These are phyloP conservation scores for Fusarium sublunatum DNA, from an alignment of 2,329 filamentous ascomycete genomes.

Conservation along the genomic window DNA sequence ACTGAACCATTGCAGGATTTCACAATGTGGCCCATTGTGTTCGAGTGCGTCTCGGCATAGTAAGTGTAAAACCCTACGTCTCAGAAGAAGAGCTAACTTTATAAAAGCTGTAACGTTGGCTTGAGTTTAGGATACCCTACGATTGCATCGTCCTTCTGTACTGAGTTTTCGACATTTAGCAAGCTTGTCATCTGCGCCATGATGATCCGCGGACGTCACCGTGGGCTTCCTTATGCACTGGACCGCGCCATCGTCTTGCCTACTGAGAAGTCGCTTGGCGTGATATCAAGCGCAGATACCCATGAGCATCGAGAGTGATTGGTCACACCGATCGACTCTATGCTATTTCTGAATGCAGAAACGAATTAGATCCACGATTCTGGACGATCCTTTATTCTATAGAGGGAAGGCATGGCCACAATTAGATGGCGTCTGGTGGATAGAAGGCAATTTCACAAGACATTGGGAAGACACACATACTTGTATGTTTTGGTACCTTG, in stretches of 20 bases:
- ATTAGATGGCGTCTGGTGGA: conserved; percentile 12
- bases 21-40: conserved; percentile 49
- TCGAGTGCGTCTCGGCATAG: conserved; percentile 52
- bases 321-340: neutral
- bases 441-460: conserved; percentile 9
- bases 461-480: neutral
- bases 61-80: conserved; percentile 23
- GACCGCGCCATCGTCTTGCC: conserved; percentile 52
- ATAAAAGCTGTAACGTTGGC: conserved; percentile 50
- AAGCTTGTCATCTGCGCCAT: conserved; percentile 54
- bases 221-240: conserved; percentile 50
- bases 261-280: conserved; percentile 36
- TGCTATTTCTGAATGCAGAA: neutral
- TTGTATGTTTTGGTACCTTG: too few relatives aligned
- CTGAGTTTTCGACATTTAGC: conserved; percentile 48
- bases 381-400: conserved; percentile 3
- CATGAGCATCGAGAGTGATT: conserved; percentile 32
- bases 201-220: conserved; percentile 54
- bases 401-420: conserved; percentile 2
- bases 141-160: conserved; percentile 47
- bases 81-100: conserved; percentile 12
- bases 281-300: conserved; percentile 18
- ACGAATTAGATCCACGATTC: neutral
- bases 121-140: conserved; percentile 51
- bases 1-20: conserved; percentile 41